Conservation (phyloP, 1,139 yeast species). For the Candida neerlandica region DNA sequence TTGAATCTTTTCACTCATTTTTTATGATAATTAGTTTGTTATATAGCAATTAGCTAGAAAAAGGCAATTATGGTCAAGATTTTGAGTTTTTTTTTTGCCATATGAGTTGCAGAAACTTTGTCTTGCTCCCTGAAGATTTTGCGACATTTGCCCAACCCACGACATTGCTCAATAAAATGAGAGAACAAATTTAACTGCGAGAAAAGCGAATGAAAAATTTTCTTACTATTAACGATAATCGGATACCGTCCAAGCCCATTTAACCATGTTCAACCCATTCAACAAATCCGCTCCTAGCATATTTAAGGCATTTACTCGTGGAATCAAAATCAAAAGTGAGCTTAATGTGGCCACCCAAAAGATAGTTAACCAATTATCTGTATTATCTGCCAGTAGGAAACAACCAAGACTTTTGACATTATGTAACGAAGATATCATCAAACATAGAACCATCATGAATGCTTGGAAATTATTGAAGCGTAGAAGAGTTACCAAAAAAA, state of each 20-base stretch:
- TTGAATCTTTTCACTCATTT: conserved; percentile 13
- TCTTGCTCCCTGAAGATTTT: too few species aligned
- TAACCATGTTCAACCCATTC: conserved; percentile 4
- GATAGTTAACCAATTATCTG: conserved; percentile 77
- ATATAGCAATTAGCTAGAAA: not conserved
- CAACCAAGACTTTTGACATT: conserved; percentile 81
- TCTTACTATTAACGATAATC: not conserved
- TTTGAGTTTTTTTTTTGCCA: not conserved
- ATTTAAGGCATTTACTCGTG: conserved; percentile 33
- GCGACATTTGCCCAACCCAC: too few species aligned
- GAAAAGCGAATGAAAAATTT: conserved; percentile 14
- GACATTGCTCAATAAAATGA: too few species aligned
- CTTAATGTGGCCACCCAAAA: conserved; percentile 64
- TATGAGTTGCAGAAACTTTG: too few species aligned
- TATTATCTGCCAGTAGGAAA: conserved; percentile 82
- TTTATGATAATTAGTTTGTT: not conserved
- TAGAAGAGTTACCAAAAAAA: conserved; percentile 45
- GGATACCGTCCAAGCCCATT: not conserved
- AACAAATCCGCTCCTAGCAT: conserved; percentile 7
- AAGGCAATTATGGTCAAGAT: too few species aligned
- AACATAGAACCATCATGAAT: conserved; percentile 79
- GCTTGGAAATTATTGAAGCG: conserved; percentile 78
- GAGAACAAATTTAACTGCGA: not conserved
- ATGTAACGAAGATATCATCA: conserved; percentile 78
- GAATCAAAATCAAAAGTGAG: conserved; percentile 32